Evolutionary conservation across 306 rosid species (phyloP), one percentile per base, ranked within the genome.

Genomic region (Boehmeria nivea): DNA sequence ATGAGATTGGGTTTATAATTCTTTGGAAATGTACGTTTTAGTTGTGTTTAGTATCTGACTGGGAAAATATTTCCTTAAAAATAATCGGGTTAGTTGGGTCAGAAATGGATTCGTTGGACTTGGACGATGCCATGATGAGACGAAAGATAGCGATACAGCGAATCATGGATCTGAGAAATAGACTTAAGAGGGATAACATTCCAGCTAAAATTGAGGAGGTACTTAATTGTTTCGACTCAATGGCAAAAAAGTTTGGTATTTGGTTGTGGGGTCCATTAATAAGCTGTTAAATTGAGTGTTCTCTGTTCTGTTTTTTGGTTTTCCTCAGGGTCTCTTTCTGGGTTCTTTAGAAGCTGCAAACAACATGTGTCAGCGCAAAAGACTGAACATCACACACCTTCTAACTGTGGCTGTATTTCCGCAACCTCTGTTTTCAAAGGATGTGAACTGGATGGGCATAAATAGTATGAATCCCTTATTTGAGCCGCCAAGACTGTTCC

Each of bases 241-340:
- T n/a, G n/a, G n/a, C 38, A 39, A 52, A 28, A 47, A 14, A 13
- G 2, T 14, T 40, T 51, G 23, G n/a, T n/a, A 8, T 63, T 51
- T 38, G 12, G 39, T 18, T 53, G 38, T 24, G 36, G 36, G 9
- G n/a, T n/a, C 9, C 36, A 15, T 50, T 23, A 28, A 12, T 19
- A 7, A 6, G 5, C 13, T 48, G 19, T 42, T 20, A n/a, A 23
- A 40, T 58, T 47, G 37, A 42, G 34, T 15, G 36, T 38, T 66
- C 10, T 13, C 57, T 62, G 51, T 48, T n/a, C 8, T 55, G 36
- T 54, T 4, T n/a, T n/a, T n/a, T n/a, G n/a, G n/a, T n/a, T n/a
- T n/a, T n/a, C n/a, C n/a, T 37, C 76, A 90, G 98, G 83, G 87
- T 68, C 76, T 90, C 54, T 90, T 66, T 80, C 58, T 90, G 79